Evolutionary conservation across 2,329 filamentous ascomycete species (phyloP), one percentile per base, ranked within the genome.

Genomic region (Sphaerulina populicola): DNA sequence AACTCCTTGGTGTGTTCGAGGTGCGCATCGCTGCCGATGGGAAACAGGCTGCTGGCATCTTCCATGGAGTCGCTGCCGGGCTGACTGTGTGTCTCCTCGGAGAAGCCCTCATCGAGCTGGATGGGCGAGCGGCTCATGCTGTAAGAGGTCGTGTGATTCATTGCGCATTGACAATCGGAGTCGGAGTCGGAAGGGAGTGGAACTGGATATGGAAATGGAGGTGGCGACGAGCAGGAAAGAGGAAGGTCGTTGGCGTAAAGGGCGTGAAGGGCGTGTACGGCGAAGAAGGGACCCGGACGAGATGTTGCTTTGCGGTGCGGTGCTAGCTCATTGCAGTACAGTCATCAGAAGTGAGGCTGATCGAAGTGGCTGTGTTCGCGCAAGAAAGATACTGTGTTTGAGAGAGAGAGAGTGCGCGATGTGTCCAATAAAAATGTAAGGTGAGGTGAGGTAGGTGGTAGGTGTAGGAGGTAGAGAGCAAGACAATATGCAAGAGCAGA

Each of bases 51-150:
- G 30, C 21, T 15, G 10, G 35, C 33, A 21, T 51, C 49, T 10
- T 44, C 49, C 47, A 50, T 51, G 47, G 18, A 43, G 33, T 74
- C 72, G 57, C 67, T 68, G 33, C 67, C 72, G 51, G 64, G 67
- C 57, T 72, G 71, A 57, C 72, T 80, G 54, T 73, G 69, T 2
- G 77, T 79, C 44, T 90, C 86, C 66, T 93, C 60, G 5, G 87
- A 90, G 68, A 93, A 94, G 62, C 88, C 88, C 71, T 94, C 88
- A 71, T 94, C 46, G 38, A 48, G 30, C 38, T 48, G 46, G 21
- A 48, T 48, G 23, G 46, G 46, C 38, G 46, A 48, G 23, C 46
- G 46, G 21, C 3, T 35, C 38, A 41, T 48, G 38, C 30, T 48
- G 30, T 42, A 48, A 29, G 37, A 35, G 6, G 29, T 35, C 15